These are phyloP conservation scores for Pythium aquatile DNA, from an alignment of 352 stramenopile genomes.

Conservation along the genomic window DNA sequence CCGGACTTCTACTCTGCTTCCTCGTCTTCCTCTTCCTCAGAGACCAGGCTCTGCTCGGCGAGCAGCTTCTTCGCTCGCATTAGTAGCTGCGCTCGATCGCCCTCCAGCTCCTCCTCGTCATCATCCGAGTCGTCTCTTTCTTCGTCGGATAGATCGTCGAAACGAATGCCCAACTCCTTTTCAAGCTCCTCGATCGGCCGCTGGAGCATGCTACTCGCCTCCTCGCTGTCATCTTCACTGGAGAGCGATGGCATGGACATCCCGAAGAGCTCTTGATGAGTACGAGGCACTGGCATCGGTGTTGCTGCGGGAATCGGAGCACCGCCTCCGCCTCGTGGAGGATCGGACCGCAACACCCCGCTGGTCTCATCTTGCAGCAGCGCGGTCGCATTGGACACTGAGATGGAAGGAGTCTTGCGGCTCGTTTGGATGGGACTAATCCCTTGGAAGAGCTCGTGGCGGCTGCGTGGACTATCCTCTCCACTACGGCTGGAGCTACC, in stretches of 20 bases:
- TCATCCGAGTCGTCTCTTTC: constrained; percentile 47
- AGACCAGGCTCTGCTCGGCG: constrained; percentile 23
- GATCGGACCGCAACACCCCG: neutral
- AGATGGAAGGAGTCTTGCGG: constrained; percentile 9
- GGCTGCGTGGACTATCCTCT: constrained; percentile 4
- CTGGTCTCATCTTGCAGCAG: constrained; percentile 15
- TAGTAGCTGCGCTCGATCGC: constrained; percentile 26
- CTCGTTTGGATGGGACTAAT: constrained; percentile 27
- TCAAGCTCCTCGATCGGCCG: constrained; percentile 72
- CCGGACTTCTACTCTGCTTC: constrained; percentile 15
- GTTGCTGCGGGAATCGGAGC: neutral
- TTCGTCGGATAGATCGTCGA: constrained; percentile 61
- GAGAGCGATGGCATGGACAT: constrained; percentile 15
- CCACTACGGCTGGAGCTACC: neutral
- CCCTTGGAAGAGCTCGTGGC: constrained; percentile 17
- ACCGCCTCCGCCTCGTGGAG: neutral
- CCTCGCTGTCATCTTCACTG: constrained; percentile 29
- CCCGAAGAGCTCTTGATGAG: neutral
- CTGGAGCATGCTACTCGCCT: constrained; percentile 38
- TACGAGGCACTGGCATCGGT: neutral
- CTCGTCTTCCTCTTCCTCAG: constrained; percentile 33
- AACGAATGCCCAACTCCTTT: constrained; percentile 61
- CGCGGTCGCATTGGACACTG: constrained; percentile 11
- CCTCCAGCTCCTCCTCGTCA: constrained; percentile 30
- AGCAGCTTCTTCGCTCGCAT: constrained; percentile 27